These are phyloP conservation scores for Allium fistulosum DNA, from an alignment of 106 monocot genomes.

Conservation along the genomic window DNA sequence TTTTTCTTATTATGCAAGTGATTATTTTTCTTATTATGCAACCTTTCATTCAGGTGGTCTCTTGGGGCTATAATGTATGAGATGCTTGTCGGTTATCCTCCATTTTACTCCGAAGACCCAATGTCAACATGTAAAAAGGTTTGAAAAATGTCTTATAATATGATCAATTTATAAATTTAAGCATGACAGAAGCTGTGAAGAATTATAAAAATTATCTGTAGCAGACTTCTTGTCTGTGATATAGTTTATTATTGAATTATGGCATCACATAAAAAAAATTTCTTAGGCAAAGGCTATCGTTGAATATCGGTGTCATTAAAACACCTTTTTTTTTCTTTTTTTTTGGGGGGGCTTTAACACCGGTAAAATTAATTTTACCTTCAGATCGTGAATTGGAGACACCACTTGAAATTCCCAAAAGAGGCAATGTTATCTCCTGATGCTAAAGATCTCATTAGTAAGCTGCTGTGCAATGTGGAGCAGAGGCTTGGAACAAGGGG, in stretches of 20 bases:
- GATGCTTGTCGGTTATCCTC: conserved; percentile 51
- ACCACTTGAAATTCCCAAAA: conserved; percentile 35
- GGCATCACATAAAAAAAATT: no score
- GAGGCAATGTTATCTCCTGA: conserved; percentile 29
- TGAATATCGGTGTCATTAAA: neutral
- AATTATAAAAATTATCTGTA: no score
- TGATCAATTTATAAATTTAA: neutral
- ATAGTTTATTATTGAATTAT: no score
- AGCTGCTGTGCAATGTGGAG: conserved; percentile 29
- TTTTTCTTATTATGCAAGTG: neutral
- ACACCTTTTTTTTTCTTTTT: neutral
- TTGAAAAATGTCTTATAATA: conserved; percentile 1
- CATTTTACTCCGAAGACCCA: conserved; percentile 61
- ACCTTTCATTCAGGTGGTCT: conserved; percentile 36
- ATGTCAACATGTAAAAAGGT: conserved; percentile 58
- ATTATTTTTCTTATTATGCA: conserved; percentile 6
- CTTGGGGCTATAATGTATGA: conserved; percentile 43
- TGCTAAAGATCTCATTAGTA: conserved; percentile 39
- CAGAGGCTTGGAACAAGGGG: conserved; percentile 30
- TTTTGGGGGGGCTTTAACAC: neutral
- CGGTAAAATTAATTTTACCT: conserved; percentile 1
- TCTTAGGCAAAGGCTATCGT: neutral
- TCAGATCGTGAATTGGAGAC: conserved; percentile 41
- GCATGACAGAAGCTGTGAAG: neutral
- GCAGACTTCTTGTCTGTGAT: no score